Percentiles rank a stretch among this genome's conserved stretches.
phyloP scores from a whole-genome alignment of 2,329 filamentous ascomycete genomes.

The Hypocreales sp. region DNA sequence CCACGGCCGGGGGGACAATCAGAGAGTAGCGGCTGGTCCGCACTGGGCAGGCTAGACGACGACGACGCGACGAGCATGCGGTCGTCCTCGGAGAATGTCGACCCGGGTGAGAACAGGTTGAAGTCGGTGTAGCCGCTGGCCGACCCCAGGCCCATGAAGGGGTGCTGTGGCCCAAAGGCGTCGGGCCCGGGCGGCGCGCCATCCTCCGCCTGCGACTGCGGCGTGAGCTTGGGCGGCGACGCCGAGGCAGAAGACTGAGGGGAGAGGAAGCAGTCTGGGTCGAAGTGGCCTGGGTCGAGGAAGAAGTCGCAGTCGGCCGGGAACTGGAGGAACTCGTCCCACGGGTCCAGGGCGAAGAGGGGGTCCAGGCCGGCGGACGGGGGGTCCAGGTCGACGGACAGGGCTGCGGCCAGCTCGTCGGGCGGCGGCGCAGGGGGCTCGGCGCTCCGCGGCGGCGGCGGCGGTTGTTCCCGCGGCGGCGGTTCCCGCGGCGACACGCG shows the following conservation, averaged over 20 bases:
- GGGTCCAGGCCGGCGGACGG: conserved; percentile 8
- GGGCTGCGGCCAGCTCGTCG: no score
- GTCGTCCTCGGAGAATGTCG: conserved; percentile 33
- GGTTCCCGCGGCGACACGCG: conserved; percentile 11
- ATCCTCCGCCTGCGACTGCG: conserved; percentile 10
- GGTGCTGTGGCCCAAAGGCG: conserved; percentile 9
- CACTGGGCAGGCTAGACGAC: no score
- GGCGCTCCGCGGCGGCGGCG: conserved; percentile 8
- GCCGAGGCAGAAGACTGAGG: conserved; percentile 15
- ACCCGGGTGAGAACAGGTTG: conserved; percentile 36
- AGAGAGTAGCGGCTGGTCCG: no score
- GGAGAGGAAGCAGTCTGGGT: no score
- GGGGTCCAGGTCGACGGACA: conserved; percentile 6
- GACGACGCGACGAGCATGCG: no score
- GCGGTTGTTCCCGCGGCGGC: conserved; percentile 9
- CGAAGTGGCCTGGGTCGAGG: conserved; percentile 23
- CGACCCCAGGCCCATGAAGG: conserved; percentile 19
- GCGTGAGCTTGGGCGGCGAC: conserved; percentile 11
- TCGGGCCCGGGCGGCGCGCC: conserved; percentile 3
- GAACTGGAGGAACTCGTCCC: conserved; percentile 31
- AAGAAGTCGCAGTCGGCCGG: conserved; percentile 30
- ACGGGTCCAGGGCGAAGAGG: conserved; percentile 14
- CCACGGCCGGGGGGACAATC: no score
- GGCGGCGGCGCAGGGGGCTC: no score
- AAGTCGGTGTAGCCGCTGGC: conserved; percentile 34